Percentiles rank a stretch among this genome's conserved stretches.
These are phyloP conservation scores for Trifolium dubium DNA, from an alignment of 306 rosid genomes.

Conservation along the genomic window DNA sequence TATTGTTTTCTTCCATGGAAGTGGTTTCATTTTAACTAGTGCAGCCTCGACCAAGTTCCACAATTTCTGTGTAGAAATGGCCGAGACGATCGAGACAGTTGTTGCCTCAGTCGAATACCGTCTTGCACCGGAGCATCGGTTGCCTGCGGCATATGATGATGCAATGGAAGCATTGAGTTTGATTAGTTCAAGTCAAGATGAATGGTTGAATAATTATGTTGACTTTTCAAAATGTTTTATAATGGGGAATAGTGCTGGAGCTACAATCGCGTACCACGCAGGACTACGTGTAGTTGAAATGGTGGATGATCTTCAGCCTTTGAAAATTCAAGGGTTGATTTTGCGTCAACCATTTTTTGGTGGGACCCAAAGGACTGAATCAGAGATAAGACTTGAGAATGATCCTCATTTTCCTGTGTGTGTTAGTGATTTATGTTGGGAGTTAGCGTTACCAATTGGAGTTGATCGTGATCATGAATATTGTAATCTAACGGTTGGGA, in stretches of 20 bases:
- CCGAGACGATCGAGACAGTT: too few species aligned
- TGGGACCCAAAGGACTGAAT: slow-evolving; percentile 48
- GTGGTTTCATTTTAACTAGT: slow-evolving; percentile 47
- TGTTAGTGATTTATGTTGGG: slow-evolving; percentile 49
- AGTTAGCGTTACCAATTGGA: slow-evolving; percentile 50
- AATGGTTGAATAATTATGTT: slow-evolving; percentile 46
- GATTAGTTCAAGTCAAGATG: slow-evolving; percentile 38
- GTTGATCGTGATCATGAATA: slow-evolving; percentile 60
- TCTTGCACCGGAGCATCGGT: slow-evolving; percentile 59
- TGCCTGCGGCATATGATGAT: slow-evolving; percentile 59
- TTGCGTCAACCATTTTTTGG: slow-evolving; percentile 59
- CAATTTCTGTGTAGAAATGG: slow-evolving; percentile 33
- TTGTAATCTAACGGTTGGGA: slow-evolving; percentile 49
- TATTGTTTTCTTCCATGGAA: slow-evolving; percentile 52
- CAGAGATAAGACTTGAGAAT: slow-evolving; percentile 46
- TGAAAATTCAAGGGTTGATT: slow-evolving; percentile 54
- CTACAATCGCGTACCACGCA: slow-evolving; percentile 47
- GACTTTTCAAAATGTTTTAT: slow-evolving; percentile 50
- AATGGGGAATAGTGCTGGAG: slow-evolving; percentile 63
- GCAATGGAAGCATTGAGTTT: slow-evolving; percentile 53
- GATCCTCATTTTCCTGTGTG: slow-evolving; percentile 19
- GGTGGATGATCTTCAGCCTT: not conserved
- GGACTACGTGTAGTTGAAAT: slow-evolving; percentile 48
- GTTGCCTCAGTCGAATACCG: slow-evolving; percentile 57
- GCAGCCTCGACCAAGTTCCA: slow-evolving; percentile 45